Percentiles rank a stretch among this genome's conserved stretches.
These are phyloP conservation scores for Pichia occidentalis DNA, from an alignment of 805 yeast species.

Conservation along the genomic window DNA sequence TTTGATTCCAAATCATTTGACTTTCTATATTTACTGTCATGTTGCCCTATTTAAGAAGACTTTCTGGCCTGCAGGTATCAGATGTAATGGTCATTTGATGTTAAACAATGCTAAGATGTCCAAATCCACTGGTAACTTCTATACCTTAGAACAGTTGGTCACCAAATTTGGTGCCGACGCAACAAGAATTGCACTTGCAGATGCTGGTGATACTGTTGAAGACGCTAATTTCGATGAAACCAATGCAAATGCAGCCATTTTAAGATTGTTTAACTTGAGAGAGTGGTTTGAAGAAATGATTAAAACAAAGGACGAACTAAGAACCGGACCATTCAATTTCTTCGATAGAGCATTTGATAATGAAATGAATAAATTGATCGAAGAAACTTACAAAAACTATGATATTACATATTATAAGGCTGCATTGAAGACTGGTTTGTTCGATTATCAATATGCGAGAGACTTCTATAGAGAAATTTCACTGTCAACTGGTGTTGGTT, in stretches of 20 bases:
- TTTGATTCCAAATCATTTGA: conserved; percentile 93
- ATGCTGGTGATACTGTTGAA: conserved; percentile 96
- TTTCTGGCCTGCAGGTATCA: conserved; percentile 90
- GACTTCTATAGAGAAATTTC: conserved; percentile 90
- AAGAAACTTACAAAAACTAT: conserved; percentile 66
- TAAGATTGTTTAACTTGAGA: conserved; percentile 83
- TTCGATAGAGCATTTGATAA: conserved; percentile 88
- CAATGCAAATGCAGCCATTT: conserved; percentile 94
- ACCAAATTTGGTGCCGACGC: conserved; percentile 97
- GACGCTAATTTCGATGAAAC: conserved; percentile 97
- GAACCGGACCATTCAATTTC: conserved; percentile 57
- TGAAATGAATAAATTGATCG: conserved; percentile 81
- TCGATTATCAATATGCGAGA: conserved; percentile 91
- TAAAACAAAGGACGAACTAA: conserved; percentile 43
- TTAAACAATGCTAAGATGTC: conserved; percentile 97
- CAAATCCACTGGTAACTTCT: conserved; percentile 93
- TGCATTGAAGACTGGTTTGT: conserved; percentile 85
- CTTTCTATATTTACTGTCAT: conserved; percentile 89
- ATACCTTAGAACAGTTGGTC: conserved; percentile 80
- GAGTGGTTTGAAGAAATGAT: conserved; percentile 90
- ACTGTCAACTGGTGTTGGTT: conserved; percentile 39
- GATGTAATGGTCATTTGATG: conserved; percentile 93
- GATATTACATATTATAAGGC: conserved; percentile 71
- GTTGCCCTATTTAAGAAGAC: conserved; percentile 87
- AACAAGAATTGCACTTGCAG: conserved; percentile 93